Percentiles rank a stretch among this genome's conserved stretches.
Evolutionary conservation across 495 filamentous ascomycete genomes (phyloP).

Genomic region (Podospora tetraspora): DNA sequence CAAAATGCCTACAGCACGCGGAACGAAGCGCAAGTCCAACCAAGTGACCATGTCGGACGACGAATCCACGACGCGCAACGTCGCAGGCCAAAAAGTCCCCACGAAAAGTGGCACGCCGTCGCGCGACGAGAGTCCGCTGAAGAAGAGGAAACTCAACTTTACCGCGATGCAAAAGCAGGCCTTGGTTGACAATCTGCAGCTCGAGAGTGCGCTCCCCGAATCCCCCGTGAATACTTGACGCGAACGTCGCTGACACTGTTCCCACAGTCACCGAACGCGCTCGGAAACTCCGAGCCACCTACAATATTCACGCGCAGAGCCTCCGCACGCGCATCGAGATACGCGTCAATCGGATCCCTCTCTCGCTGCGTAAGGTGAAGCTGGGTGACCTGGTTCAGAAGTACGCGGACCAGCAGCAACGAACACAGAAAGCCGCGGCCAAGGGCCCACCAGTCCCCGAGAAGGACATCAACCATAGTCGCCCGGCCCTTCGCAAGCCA

Average conservation of each 20-base stretch:
- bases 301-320: constrained; percentile 78
- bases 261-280: constrained; percentile 80
- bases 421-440: constrained; percentile 6
- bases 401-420: constrained; percentile 26
- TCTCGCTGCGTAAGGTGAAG: constrained; percentile 67
- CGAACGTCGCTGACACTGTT: constrained; percentile 18
- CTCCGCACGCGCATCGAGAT: constrained; percentile 85
- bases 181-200: constrained; percentile 84
- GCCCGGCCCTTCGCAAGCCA: constrained; percentile 13
- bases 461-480: constrained; percentile 24
- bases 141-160: constrained; percentile 57
- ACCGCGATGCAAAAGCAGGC: constrained; percentile 79
- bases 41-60: constrained; percentile 35
- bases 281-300: constrained; percentile 84
- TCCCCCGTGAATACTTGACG: not conserved
- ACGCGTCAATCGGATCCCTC: constrained; percentile 88
- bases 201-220: constrained; percentile 65
- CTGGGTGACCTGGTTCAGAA: constrained; percentile 74
- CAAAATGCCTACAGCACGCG: constrained; percentile 50
- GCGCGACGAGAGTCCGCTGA: constrained; percentile 52
- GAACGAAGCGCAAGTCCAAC: constrained; percentile 58
- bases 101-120: constrained; percentile 41
- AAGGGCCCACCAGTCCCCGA: constrained; percentile 32
- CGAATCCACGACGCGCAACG: constrained; percentile 23
- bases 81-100: constrained; percentile 34